Evolutionary conservation across 164 flowering plant genomes (phyloP), one percentile per base, ranked within the genome.

Genomic region (Saururus chinensis): DNA sequence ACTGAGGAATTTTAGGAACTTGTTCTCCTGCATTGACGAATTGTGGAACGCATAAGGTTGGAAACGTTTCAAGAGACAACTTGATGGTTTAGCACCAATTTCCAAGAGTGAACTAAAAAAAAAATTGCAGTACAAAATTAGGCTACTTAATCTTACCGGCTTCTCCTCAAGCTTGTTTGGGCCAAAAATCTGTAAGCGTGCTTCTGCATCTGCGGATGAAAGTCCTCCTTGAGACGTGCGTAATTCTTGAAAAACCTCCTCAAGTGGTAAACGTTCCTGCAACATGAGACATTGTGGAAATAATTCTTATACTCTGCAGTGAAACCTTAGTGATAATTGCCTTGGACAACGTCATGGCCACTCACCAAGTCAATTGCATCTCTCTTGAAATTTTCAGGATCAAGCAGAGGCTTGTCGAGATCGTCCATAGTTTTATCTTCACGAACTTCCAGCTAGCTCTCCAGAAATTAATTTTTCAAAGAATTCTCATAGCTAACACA

Each of bases 311-410:
- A 30, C 2, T 30, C 6, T 30, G 37, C 37, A 30, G 37, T 6
- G 37, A 30, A 30, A 30, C 37, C 37, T 6, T 30, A 30, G 37
- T 30, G 37, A 30, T 30, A 30, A 30, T 30, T 30, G 37, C 6
- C 37, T n/a, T n/a, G n/a, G n/a, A n/a, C n/a, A n/a, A n/a, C n/a
- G n/a, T n/a, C n/a, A n/a, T 42, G 52, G 64, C 20, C 58, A 57
- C 76, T 74, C 73, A 89, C 96, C 92, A 89, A 74, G 70, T 89
- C 96, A 70, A 89, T 80, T 35, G 87, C 92, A 37, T 85, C 93
- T 60, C 89, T 71, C 56, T 82, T 77, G 79, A 89, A 85, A 67
- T 76, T 79, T 63, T 81, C 83, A 9, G 96, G 93, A 65, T 61
- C 81, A 14, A 88, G 79, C 82, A 88, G 67, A 11, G 91, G 89